Evolutionary conservation across 2,329 filamentous ascomycete genomes (phyloP).

Genomic region (Aspergillus melleus): DNA sequence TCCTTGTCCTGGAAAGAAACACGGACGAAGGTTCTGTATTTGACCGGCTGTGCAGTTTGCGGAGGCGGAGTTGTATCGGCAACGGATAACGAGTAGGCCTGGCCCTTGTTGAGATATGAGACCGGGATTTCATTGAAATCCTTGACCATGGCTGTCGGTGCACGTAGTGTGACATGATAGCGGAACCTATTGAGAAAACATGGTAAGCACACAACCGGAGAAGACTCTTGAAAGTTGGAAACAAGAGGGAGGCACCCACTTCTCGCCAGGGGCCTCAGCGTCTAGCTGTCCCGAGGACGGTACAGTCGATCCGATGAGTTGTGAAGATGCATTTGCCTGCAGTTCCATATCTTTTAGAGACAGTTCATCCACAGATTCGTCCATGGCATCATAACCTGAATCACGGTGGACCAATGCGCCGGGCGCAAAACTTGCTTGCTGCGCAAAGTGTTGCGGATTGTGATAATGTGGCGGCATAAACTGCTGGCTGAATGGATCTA

Average conservation of each 20-base stretch:
- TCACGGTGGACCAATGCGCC: constrained; percentile 80
- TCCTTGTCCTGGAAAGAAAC: constrained; percentile 97
- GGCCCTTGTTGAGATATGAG: constrained; percentile 97
- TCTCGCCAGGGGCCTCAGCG: constrained; percentile 50
- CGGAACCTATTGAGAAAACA: constrained; percentile 61
- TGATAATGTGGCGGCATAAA: constrained; percentile 61
- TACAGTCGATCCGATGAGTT: constrained; percentile 37
- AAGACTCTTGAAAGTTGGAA: neutral
- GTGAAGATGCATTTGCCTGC: constrained; percentile 55
- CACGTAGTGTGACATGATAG: constrained; percentile 85
- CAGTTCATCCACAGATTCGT: constrained; percentile 65
- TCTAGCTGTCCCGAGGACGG: constrained; percentile 29
- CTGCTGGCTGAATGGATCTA: constrained; percentile 66
- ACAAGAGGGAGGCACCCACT: constrained; percentile 34
- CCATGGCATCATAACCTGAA: constrained; percentile 76
- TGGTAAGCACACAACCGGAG: neutral
- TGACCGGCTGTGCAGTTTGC: constrained; percentile 60
- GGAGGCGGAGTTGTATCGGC: constrained; percentile 70
- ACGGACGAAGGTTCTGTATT: constrained; percentile 88
- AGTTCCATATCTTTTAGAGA: constrained; percentile 59
- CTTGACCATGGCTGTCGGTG: constrained; percentile 91
- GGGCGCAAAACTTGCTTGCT: constrained; percentile 66
- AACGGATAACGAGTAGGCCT: constrained; percentile 85
- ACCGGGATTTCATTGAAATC: constrained; percentile 87
- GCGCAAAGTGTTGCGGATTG: constrained; percentile 70